Percentiles rank a stretch among this genome's conserved stretches.
phyloP scores from a whole-genome alignment of 1,139 yeast genomes.

The Suhomyces anneliseae region DNA sequence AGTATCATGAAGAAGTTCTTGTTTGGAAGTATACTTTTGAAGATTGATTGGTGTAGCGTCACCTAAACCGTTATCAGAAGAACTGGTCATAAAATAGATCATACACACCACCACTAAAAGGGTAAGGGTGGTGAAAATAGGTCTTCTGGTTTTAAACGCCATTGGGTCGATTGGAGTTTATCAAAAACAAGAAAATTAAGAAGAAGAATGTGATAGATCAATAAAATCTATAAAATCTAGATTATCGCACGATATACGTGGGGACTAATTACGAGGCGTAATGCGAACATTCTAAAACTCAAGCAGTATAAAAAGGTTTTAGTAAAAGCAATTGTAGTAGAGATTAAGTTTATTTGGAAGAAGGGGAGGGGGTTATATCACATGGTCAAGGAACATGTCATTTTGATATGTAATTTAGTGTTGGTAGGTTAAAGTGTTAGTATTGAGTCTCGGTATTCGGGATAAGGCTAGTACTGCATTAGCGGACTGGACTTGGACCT shows the following conservation, averaged over 20 bases:
- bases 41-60: slow-evolving; percentile 25
- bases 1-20: slow-evolving; percentile 2
- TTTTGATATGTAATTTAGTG: no score
- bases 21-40: slow-evolving; percentile 5
- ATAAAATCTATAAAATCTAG: background rate
- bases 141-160: slow-evolving; percentile 18
- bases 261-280: background rate
- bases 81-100: slow-evolving; percentile 28
- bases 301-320: no score
- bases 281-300: no score
- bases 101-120: slow-evolving; percentile 25
- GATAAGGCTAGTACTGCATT: no score
- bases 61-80: slow-evolving; percentile 25
- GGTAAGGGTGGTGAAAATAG: slow-evolving; percentile 25
- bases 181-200: slow-evolving; percentile 2
- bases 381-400: no score
- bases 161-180: slow-evolving; percentile 16
- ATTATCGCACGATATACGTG: background rate
- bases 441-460: no score
- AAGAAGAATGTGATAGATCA: background rate
- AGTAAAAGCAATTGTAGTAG: no score
- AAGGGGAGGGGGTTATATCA: no score
- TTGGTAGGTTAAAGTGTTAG: no score
- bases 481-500: no score
- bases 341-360: no score